Evolutionary conservation across 495 filamentous ascomycete genomes (phyloP), one percentile per base, ranked within the genome.

Genomic region (Saxispiralis lemnorum): DNA sequence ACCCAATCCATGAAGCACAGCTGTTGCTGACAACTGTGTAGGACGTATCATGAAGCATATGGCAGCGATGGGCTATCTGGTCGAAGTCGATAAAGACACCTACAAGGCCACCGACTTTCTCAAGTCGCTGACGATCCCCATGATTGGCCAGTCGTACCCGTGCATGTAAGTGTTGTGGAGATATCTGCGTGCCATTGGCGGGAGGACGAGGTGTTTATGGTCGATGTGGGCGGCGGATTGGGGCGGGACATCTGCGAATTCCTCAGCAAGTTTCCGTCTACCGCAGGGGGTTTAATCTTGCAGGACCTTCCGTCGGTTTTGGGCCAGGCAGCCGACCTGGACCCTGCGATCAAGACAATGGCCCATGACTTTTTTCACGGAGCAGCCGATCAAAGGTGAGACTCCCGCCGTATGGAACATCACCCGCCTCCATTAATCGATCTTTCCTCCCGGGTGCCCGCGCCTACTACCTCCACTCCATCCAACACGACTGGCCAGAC

Each of bases 241-340:
- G 72, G 72, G 1, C 66, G 74, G 20, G 67, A 77, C 45, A 49
- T 75, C 0, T 39, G 55, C 0, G 57, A 60, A n/a, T 69, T 77
- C 47, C 46, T 42, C 5, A n/a, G 31, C 1, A 53, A 63, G 16
- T 50, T 58, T 39, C 71, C 70, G 0, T 51, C 60, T 11, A 15
- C 56, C 0, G 58, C 58, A 0, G 71, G 69, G 1, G 54, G 53
- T 2, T 42, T 75, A 3, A 53, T 76, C 9, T 51, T 73, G 1
- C 66, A 74, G 49, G 70, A 73, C 44, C 56, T 64, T 0, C 56
- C 62, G 6, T 51, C 49, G 0, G 62, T 65, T 9, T 63, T 73
- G 32, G 62, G 49, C 28, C 49, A 33, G 11, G 17, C 19, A 12
- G 39, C 11, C 7, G 36, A 10, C 9, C 11, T 7, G 16, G 3